Base-by-base conservation (phyloP, 306 rosid species). In the barrel medic (Medicago truncatula) region DNA sequence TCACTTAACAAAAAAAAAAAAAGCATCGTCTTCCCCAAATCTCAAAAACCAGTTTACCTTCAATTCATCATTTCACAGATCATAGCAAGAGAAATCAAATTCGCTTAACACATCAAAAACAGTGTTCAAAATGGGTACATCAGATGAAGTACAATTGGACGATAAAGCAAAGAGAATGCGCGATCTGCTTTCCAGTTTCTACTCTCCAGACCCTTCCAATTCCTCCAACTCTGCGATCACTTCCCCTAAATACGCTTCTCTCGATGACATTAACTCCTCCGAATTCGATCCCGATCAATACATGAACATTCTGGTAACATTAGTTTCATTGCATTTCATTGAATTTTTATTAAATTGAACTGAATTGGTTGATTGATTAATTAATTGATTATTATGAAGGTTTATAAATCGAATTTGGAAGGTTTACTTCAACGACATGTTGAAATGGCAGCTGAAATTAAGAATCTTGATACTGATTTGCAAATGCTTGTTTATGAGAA, bases 401-500 rank as follows among this genome's bases (percentile, higher is more conserved):
- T 82, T 0, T 71, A 84, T 52, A 87, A 85, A 81, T 83, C 95
- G 39, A 95, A 84, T 83, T 83, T 95, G 87, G 98, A 90, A 87
- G 93, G 93, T 18, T 85, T 95, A 40, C 89, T 95, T 50, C 93
- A 90, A 69, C 85, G 83, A 50, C 97, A 95, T 67, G 93, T 92
- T 50, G 90, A 87, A 71, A 83, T 92, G 92, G 97, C 98, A 2
- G 97, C 98, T 16, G 98, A 95, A 81, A 92, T 92, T n/a, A 95
- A 95, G 96, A 95, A 95, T 88, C 97, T 95, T 2, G 98, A 95
- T 75, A 95, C 97, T 10, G 98, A 92, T 78, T 78, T 95, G 77
- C 98, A 95, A 84, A 95, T 92, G 97, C 70, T 95, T 17, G 97
- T 95, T 3, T 95, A 90, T 62, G 98, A 95, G 85, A 89, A 95